phyloP scores from a whole-genome alignment of 106 monocot species.

The Posidonia australis region DNA sequence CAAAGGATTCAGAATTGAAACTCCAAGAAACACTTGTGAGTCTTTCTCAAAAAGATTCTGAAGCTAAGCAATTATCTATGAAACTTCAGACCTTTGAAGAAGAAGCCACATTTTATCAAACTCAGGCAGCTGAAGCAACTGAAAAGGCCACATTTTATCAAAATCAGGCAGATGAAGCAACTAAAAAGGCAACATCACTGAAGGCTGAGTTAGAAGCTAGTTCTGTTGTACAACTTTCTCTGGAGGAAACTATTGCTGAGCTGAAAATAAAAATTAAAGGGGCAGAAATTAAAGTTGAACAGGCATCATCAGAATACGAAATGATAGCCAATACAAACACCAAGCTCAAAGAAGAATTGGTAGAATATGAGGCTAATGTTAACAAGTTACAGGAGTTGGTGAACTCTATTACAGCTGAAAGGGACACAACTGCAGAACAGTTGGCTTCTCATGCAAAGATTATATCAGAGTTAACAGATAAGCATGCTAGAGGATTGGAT shows the following conservation, averaged over 20 bases:
- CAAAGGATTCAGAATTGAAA: constrained; percentile 52
- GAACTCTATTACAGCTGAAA: constrained; percentile 36
- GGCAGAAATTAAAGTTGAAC: constrained; percentile 28
- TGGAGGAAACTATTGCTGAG: constrained; percentile 33
- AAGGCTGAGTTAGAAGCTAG: constrained; percentile 49
- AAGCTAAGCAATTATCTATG: constrained; percentile 33
- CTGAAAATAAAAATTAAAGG: constrained; percentile 36
- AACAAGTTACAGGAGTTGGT: constrained; percentile 38
- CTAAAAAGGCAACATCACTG: constrained; percentile 34
- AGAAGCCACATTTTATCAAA: constrained; percentile 19
- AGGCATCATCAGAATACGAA: constrained; percentile 45
- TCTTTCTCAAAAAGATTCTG: constrained; percentile 53
- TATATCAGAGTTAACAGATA: constrained; percentile 44
- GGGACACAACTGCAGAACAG: constrained; percentile 30
- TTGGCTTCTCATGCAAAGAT: constrained; percentile 32
- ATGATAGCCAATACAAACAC: constrained; percentile 33
- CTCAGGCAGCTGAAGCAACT: constrained; percentile 23
- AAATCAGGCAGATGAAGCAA: constrained; percentile 29
- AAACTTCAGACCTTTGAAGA: constrained; percentile 38
- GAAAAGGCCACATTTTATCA: constrained; percentile 31
- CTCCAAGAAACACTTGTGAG: constrained; percentile 29
- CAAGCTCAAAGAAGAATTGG: constrained; percentile 48
- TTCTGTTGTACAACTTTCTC: constrained; percentile 17
- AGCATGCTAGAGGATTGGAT: constrained; percentile 50
- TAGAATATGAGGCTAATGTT: constrained; percentile 32